Evolutionary conservation across 306 rosid genomes (phyloP).

Genomic region (Prunus persica): Prunus_persica_NCBIv2 NC_034012.1:8893501-8894000

Average conservation of each 20-base stretch:
- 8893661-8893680: background rate
- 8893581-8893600: background rate
- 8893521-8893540: background rate
- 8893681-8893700: background rate
- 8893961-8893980: too few species aligned
- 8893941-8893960: too few species aligned
- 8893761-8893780: background rate
- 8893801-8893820: background rate
- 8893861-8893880: background rate
- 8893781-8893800: background rate
- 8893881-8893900: too few species aligned
- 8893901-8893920: too few species aligned
- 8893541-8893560: background rate
- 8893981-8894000: too few species aligned
- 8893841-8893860: background rate
- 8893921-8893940: too few species aligned
- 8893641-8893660: background rate
- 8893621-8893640: background rate
- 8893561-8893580: background rate
- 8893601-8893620: too few species aligned
- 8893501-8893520: constrained; percentile 2
- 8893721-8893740: background rate
- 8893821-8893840: background rate
- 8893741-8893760: background rate
- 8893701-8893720: background rate